Percentiles rank a stretch among this genome's conserved stretches.
These are phyloP conservation scores for Hsuehochloa calcarea DNA, from an alignment of 176 grass and related monocot genomes.

Conservation along the genomic window DNA sequence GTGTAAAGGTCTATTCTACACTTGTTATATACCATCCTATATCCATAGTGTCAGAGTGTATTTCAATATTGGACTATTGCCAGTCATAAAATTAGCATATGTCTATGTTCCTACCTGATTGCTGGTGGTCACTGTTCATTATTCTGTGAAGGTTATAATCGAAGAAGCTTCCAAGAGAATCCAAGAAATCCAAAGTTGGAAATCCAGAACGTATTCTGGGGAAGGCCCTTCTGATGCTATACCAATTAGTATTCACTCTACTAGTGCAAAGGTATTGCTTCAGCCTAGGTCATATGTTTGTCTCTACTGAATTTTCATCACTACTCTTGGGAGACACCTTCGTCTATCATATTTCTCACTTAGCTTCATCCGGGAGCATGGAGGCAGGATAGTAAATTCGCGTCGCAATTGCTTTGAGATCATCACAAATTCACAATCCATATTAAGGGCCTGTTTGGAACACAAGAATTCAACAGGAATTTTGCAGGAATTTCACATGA, in stretches of 20 bases:
- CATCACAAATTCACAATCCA: neutral
- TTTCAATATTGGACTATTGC: neutral
- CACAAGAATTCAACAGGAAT: no score
- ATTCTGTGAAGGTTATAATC: constrained; percentile 52
- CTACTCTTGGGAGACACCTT: neutral
- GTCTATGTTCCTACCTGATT: neutral
- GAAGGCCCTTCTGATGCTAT: constrained; percentile 41
- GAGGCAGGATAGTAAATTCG: neutral
- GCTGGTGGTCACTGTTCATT: constrained; percentile 15
- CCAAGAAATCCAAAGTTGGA: constrained; percentile 35
- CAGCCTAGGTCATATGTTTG: neutral
- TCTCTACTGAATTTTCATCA: constrained; percentile 5
- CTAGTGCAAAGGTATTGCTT: constrained; percentile 42
- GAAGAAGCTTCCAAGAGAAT: constrained; percentile 61
- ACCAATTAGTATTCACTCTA: constrained; percentile 44
- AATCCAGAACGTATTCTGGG: constrained; percentile 5
- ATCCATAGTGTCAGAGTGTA: neutral
- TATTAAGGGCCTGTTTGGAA: neutral
- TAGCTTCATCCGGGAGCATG: neutral
- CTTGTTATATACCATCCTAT: neutral
- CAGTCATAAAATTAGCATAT: constrained; percentile 15
- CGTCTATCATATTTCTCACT: neutral
- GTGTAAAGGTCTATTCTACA: constrained; percentile 26
- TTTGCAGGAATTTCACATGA: no score
- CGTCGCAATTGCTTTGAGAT: neutral